Evolutionary conservation across 495 filamentous ascomycete species (phyloP), one percentile per base, ranked within the genome.

Genomic region (Paragyromitra xinjiangensis): DNA sequence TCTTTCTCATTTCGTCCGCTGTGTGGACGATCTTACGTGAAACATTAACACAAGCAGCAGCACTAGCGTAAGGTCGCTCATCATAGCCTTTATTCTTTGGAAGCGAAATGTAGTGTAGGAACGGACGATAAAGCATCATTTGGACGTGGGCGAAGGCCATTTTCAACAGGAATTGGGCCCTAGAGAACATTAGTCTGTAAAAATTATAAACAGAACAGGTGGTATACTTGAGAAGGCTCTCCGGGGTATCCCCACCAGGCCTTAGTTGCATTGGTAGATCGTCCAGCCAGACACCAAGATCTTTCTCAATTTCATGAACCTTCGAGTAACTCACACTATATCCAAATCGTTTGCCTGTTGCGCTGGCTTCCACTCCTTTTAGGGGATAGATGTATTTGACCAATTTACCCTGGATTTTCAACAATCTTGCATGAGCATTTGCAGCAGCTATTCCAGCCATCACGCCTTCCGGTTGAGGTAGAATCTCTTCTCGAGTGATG

Each of bases 21-120:
- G 97, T 95, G 83, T 97, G 95, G 44, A 98, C 89, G 69, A 99
- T 95, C 80, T 97, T 98, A 34, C 95, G 90, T 22, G 94, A 94
- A 1, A 97, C 93, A 79, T 90, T 93, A 66, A 99, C 91, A 72
- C 93, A 95, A 51, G 69, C 93, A n/a, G 94, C 92, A 6, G 93
- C 95, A 81, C 95, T 98, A 40, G 91, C 93, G 83, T 95, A 98
- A 14, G 93, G 92, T 50, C 93, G 88, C 81, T 95, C 91, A 76
- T 97, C 94, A 45, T 93, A 86, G n/a, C 87, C 87, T 73, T 91
- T 91, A 8, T 88, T 86, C 70, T 89, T 87, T 75, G 87, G 83
- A 26, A 89, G 89, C 1, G 95, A 94, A 62, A 96, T 92, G 80
- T 98, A 98, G 84, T 99, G 95, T 34, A 98, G 85, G 80, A 98